phyloP scores from a whole-genome alignment of 352 stramenopile species.

The Albugo laibachii region DNA sequence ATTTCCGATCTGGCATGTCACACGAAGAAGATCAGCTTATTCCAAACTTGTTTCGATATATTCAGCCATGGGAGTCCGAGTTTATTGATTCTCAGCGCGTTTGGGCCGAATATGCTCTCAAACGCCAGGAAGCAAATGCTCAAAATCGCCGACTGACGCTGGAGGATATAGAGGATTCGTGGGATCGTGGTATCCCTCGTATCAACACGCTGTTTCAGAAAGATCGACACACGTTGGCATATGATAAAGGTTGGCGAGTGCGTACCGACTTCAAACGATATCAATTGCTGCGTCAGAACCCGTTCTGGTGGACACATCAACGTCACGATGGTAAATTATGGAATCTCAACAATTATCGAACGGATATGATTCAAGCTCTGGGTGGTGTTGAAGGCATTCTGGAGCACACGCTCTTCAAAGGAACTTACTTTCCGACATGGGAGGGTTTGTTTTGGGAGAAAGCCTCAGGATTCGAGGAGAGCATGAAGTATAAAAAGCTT shows the following conservation, averaged over 20 bases:
- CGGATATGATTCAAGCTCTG: constrained; percentile 99
- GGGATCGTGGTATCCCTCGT: constrained; percentile 95
- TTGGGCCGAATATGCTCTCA: constrained; percentile 99
- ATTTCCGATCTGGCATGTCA: constrained; percentile 95
- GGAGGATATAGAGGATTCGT: constrained; percentile 99
- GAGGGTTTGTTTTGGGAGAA: constrained; percentile 99
- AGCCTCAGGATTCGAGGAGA: constrained; percentile 86
- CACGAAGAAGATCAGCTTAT: constrained; percentile 99
- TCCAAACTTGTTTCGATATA: constrained; percentile 98
- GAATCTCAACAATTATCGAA: constrained; percentile 99
- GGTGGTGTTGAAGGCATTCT: constrained; percentile 99
- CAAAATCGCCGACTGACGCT: constrained; percentile 97
- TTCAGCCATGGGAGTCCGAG: constrained; percentile 97
- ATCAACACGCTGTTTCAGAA: constrained; percentile 95
- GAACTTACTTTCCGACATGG: constrained; percentile 99
- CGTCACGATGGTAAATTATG: constrained; percentile 99
- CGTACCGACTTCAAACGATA: constrained; percentile 98
- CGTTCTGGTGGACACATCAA: constrained; percentile 98
- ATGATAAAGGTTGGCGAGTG: constrained; percentile 99
- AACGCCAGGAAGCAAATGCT: constrained; percentile 97
- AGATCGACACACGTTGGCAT: constrained; percentile 98
- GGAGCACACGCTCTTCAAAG: constrained; percentile 99
- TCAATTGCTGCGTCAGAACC: constrained; percentile 94
- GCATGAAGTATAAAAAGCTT: constrained; percentile 99
- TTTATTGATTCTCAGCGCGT: constrained; percentile 99